phyloP scores from a whole-genome alignment of 148 eudicot species.

The Amaranthus hypochondriacus region DNA sequence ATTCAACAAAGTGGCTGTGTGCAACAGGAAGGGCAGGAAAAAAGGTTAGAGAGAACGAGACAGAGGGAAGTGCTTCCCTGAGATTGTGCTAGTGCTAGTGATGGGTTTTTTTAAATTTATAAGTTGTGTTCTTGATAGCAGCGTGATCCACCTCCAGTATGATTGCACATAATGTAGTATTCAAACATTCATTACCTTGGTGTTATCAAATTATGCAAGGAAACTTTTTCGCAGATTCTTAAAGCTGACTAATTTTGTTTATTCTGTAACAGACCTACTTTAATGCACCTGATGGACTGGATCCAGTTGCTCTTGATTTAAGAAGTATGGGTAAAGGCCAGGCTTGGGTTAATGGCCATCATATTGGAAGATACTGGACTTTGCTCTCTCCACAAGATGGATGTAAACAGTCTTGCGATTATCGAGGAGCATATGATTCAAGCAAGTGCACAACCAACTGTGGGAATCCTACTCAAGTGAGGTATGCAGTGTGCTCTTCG shows the following conservation, averaged over 20 bases:
- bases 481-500: slow-evolving; percentile 32
- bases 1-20: too few species aligned
- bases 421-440: slow-evolving; percentile 74
- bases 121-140: neutral
- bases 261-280: slow-evolving; percentile 51
- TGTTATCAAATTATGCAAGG: neutral
- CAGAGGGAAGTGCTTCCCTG: too few species aligned
- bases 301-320: slow-evolving; percentile 75
- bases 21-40: too few species aligned
- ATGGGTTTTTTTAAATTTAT: too few species aligned
- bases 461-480: slow-evolving; percentile 85
- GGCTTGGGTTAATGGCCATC: slow-evolving; percentile 94
- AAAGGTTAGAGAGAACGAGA: too few species aligned
- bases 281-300: slow-evolving; percentile 62
- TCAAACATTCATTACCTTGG: neutral
- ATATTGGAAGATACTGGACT: slow-evolving; percentile 91
- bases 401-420: slow-evolving; percentile 64
- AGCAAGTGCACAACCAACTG: slow-evolving; percentile 78
- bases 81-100: too few species aligned
- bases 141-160: neutral
- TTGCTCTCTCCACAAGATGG: slow-evolving; percentile 62
- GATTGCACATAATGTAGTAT: slow-evolving; percentile 6
- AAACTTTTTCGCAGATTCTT: neutral
- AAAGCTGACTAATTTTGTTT: neutral
- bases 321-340: slow-evolving; percentile 96